These are phyloP conservation scores for Paramecium pentaurelia DNA, from an alignment of 73 alveolate genomes.

Conservation along the genomic window DNA sequence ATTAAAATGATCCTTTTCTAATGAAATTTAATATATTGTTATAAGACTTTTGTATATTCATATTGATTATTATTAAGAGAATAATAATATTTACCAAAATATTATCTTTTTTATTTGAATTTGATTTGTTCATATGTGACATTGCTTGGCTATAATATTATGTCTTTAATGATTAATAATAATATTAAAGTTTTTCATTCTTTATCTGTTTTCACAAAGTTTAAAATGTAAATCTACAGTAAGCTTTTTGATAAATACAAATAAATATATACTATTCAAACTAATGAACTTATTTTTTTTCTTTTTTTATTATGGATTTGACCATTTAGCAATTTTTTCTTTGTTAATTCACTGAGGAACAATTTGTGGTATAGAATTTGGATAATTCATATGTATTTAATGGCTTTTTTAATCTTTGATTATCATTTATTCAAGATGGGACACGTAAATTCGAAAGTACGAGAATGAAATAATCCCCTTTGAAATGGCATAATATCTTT, in stretches of 20 bases:
- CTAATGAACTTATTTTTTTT: neutral
- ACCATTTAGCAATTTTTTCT: neutral
- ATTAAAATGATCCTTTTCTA: too few species aligned
- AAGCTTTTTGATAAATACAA: neutral
- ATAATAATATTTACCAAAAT: neutral
- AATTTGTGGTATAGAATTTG: neutral
- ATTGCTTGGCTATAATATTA: neutral
- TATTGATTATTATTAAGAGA: neutral
- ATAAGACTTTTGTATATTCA: too few species aligned
- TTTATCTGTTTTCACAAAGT: neutral
- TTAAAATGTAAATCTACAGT: neutral
- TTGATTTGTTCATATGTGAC: too few species aligned
- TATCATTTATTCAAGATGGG: neutral
- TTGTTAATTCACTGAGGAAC: neutral
- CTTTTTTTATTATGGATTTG: neutral
- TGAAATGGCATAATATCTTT: neutral
- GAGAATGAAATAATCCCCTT: neutral
- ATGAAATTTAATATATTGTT: neutral
- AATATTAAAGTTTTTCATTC: neutral
- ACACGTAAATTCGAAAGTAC: neutral
- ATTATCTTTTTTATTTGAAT: too few species aligned
- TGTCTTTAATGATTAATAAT: neutral
- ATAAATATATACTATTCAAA: neutral
- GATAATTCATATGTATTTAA: neutral
- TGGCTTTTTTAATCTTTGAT: neutral